These are phyloP conservation scores for Castanea sativa DNA, from an alignment of 306 rosid genomes.

Conservation along the genomic window DNA sequence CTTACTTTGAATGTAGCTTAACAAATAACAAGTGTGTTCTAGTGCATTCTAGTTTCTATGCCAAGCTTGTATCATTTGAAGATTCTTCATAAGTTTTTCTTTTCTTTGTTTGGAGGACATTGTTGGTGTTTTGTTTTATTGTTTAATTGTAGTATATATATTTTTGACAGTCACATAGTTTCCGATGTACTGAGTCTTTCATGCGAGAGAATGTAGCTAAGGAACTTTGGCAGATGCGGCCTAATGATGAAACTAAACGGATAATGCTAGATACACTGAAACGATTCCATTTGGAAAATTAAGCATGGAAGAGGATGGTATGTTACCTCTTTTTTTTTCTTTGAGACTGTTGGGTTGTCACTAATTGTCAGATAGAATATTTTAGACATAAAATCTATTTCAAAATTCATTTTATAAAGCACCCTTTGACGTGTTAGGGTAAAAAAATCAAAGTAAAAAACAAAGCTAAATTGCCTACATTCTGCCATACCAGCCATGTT, in stretches of 20 bases:
- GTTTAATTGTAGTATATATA: background rate
- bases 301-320: conserved; percentile 63
- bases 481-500: background rate
- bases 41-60: background rate
- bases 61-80: background rate
- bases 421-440: background rate
- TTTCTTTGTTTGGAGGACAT: background rate
- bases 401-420: background rate
- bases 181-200: conserved; percentile 80
- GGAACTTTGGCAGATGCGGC: conserved; percentile 65
- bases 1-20: background rate
- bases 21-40: background rate
- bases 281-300: conserved; percentile 68
- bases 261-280: conserved; percentile 79
- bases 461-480: background rate
- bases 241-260: conserved; percentile 54
- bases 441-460: background rate
- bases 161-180: conserved; percentile 65
- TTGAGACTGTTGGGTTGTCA: conserved; percentile 6
- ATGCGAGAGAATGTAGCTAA: conserved; percentile 83
- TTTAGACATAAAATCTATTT: background rate
- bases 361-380: background rate
- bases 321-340: conserved; percentile 19
- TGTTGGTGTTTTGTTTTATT: too few species aligned
- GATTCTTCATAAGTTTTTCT: background rate